Conservation (phyloP, 352 stramenopile genomes). For the Phytopythium vexans region DNA sequence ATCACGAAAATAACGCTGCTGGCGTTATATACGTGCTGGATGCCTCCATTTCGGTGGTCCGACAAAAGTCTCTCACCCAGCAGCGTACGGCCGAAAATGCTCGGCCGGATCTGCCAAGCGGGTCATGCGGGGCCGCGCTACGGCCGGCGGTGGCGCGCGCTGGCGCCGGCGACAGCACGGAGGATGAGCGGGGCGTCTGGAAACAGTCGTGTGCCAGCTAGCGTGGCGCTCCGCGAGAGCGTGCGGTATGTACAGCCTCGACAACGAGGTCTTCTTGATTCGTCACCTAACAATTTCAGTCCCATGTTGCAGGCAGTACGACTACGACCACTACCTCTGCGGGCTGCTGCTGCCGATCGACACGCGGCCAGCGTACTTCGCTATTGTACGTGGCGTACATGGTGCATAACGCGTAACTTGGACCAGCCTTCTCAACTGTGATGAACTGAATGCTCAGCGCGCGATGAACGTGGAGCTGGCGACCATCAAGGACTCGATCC, state of each 20-base stretch:
- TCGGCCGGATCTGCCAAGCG: not conserved
- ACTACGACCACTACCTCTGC: slow-evolving; percentile 85
- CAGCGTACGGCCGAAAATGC: not conserved
- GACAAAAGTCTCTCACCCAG: not conserved
- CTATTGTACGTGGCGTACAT: slow-evolving; percentile 47
- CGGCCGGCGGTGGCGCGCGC: slow-evolving; percentile 8
- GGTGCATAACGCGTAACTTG: not conserved
- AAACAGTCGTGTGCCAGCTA: slow-evolving; percentile 10
- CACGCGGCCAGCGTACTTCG: slow-evolving; percentile 69
- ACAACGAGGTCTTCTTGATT: not conserved
- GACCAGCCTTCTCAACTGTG: not conserved
- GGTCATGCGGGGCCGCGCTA: slow-evolving; percentile 9
- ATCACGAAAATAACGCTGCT: slow-evolving; percentile 3
- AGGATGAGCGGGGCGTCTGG: slow-evolving; percentile 2
- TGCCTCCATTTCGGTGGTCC: slow-evolving; percentile 3
- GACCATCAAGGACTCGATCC: slow-evolving; percentile 85
- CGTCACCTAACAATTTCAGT: not conserved
- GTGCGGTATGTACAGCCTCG: slow-evolving; percentile 29
- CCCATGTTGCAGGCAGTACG: slow-evolving; percentile 49
- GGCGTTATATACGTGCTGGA: not conserved
- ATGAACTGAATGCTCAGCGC: slow-evolving; percentile 29
- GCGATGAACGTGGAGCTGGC: slow-evolving; percentile 90
- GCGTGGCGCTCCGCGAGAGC: slow-evolving; percentile 23
- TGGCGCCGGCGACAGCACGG: slow-evolving; percentile 4
- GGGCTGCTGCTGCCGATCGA: slow-evolving; percentile 66